Evolutionary conservation across 768 basidiomycete species (phyloP).

Genomic region (Amanita phalloides): DNA sequence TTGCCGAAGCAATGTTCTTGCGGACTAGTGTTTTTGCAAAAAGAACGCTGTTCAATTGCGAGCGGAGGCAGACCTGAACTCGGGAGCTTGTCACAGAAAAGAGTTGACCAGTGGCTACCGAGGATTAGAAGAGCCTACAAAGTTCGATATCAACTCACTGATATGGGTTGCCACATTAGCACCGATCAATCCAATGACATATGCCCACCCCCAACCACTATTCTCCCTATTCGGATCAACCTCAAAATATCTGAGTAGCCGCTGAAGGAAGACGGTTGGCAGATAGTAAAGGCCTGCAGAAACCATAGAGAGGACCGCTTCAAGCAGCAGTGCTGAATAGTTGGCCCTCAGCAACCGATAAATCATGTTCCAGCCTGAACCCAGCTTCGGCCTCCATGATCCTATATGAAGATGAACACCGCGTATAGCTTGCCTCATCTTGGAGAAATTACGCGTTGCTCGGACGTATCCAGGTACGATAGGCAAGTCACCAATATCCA

Average conservation of each 20-base stretch:
- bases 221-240: constrained; percentile 43
- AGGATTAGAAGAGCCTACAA: not conserved
- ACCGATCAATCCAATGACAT: constrained; percentile 25
- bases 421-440: constrained; percentile 50
- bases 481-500: constrained; percentile 85
- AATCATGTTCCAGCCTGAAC: constrained; percentile 53
- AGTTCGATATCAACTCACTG: constrained; percentile 14
- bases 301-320: constrained; percentile 41
- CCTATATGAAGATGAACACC: constrained; percentile 39
- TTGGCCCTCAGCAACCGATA: constrained; percentile 59
- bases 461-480: constrained; percentile 72
- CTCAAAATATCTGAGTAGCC: constrained; percentile 57
- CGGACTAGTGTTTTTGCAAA: constrained; percentile 81
- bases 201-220: constrained; percentile 68
- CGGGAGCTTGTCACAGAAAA: constrained; percentile 62
- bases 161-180: constrained; percentile 23
- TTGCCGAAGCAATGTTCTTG: constrained; percentile 72
- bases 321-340: constrained; percentile 21
- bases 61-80: constrained; percentile 57
- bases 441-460: constrained; percentile 45
- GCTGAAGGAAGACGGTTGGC: constrained; percentile 49
- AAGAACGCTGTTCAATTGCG: constrained; percentile 76
- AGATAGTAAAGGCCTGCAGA: constrained; percentile 58
- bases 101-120: constrained; percentile 51
- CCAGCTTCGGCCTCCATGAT: constrained; percentile 47